Base-by-base conservation (phyloP, 2,329 filamentous ascomycete genomes). In the Ophiosphaerella korrae region DNA sequence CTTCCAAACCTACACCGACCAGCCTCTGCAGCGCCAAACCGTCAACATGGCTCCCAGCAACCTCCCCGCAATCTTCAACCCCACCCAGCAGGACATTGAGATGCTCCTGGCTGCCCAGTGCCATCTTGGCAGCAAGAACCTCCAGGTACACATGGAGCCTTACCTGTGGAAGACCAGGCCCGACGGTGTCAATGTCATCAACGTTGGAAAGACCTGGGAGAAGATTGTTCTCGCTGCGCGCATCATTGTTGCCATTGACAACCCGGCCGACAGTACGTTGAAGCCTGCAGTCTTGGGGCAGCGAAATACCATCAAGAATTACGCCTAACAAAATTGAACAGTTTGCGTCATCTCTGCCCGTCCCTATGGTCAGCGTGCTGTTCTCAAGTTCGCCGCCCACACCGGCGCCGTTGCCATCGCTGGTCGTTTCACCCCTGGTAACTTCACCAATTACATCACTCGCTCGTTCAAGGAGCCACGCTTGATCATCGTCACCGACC, bases 381-480 rank as follows among this genome's bases (percentile, higher is more conserved):
- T 99, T 77, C 90, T 99, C 79, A 99, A 99, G 89, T 99, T 99
- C 84, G 94, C 94, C 74, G 84, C 92, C 64, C 94, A 99, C 89
- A 99, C 94, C 68, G 94, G 94, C 78, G 92, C 95, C 75, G 90
- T 92, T 75, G 90, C 94, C 80, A 99, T 99, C 76, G 95, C 94
- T 75, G 94, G 94, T 84, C 94, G 94, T 79, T 99, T 99, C 89
- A 99, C 94, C 77, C 94, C 94, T 78, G 94, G 94, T 90, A 96
- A 93, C 82, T 99, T 99, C 89, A 99, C 94, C 86, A 99, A 99
- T 88, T 99, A 99, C 89, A 99, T 99, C 89, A 99, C 95, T 81
- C 93, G 94, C 76, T 97, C 94, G 66, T 99, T 99, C 92, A 97
- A 97, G 88, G 94, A 99, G 86, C 94, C 94, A 77, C 95, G 95